Base-by-base conservation (phyloP, 768 basidiomycete species). In the Psilocybe azurescens region DNA sequence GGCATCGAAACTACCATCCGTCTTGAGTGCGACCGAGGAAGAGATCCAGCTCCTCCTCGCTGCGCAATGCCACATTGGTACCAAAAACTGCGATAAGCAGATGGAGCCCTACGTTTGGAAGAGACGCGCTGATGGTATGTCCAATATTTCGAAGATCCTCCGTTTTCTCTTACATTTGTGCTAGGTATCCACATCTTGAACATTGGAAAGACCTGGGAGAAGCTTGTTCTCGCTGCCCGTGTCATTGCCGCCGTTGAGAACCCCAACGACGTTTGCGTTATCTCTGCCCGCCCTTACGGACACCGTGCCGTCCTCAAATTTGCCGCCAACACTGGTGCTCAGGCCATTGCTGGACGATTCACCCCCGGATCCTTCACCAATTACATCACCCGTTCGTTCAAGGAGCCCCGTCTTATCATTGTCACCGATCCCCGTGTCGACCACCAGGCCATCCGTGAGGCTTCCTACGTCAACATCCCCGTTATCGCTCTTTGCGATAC, bases 131-230 rank as follows among this genome's bases (percentile, higher is more conserved):
- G 97, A 99, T 79, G 97, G 97, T 96, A 71, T 77, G 92, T 77
- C 33, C 20, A 58, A 36, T 38, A 58, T 50, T 53, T 48, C 24
- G 32, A 38, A 57, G 60, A 50, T 32, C 53, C 46, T 50, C 44
- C 52, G 49, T 50, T 66, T 59, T 57, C 60, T 65, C 47, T 65
- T 66, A 51, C 20, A 46, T 13, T 54, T 60, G 65, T 54, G 58
- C 24, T 77, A 97, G 96, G 96, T 68, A 94, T 98, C 78, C 91
- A 99, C 82, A 82, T 99, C 74, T 79, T 98, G 72, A 97, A 99
- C 89, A 91, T 99, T 69, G 97, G 97, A 74, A 99, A 99, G 87
- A 99, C 97, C 67, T 99, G 96, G 96, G 97, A 98, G 81, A 99
- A 99, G 80, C 87, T 99, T 67, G 95, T 99, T 67, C 86, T 99